Evolutionary conservation across 768 basidiomycete species (phyloP).

Genomic region (Neoboletus magnificus): DNA sequence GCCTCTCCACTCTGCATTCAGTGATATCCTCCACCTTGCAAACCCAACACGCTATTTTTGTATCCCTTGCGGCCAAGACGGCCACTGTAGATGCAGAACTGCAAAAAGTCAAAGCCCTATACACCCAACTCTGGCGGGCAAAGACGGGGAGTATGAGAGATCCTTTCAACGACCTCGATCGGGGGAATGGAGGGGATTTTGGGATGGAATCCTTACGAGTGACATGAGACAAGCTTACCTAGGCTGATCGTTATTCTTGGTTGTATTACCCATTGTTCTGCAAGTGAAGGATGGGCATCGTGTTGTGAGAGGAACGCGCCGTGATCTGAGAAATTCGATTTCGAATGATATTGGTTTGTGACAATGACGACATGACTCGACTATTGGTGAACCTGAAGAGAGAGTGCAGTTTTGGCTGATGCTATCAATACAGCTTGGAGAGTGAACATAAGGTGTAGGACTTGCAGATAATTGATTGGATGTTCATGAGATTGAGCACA

Average conservation of each 20-base stretch:
- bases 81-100: slow-evolving; percentile 71
- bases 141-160: slow-evolving; percentile 82
- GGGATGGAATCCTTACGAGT: slow-evolving; percentile 37
- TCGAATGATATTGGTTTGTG: neutral
- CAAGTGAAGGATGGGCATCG: neutral
- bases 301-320: too few relatives aligned
- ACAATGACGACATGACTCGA: too few relatives aligned
- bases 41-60: slow-evolving; percentile 74
- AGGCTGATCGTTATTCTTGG: neutral
- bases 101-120: slow-evolving; percentile 70
- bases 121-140: slow-evolving; percentile 75
- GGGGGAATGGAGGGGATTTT: slow-evolving; percentile 41
- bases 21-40: slow-evolving; percentile 75
- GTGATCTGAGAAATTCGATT: neutral
- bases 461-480: neutral
- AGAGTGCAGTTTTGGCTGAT: too few relatives aligned
- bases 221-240: slow-evolving; percentile 10
- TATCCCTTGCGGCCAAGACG: slow-evolving; percentile 72
- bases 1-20: slow-evolving; percentile 23
- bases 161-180: slow-evolving; percentile 61
- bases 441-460: neutral
- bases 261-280: neutral
- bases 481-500: neutral
- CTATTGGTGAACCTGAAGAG: too few relatives aligned
- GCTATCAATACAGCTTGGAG: neutral